phyloP scores from a whole-genome alignment of 164 flowering plant species.

The Paratinospora sagittata region DNA sequence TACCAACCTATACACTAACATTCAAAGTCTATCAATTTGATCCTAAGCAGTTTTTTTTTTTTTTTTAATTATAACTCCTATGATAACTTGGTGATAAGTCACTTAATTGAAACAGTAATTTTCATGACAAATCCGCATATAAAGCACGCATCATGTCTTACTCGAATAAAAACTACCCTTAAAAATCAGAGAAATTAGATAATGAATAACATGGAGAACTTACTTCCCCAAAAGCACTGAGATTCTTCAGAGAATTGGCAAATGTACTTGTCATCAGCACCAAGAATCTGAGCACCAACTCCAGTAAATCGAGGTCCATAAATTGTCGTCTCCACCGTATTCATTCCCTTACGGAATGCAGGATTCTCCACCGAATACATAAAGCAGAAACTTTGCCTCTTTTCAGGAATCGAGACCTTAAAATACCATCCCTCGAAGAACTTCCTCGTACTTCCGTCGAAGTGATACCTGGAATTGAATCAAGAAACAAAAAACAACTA shows the following conservation, averaged over 20 bases:
- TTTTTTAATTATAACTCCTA: neutral
- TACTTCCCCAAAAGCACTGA: constrained; percentile 89
- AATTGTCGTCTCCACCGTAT: constrained; percentile 39
- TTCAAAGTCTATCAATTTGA: neutral
- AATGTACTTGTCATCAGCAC: constrained; percentile 86
- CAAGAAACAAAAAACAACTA: constrained; percentile 5
- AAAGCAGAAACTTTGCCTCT: constrained; percentile 83
- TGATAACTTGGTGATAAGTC: neutral
- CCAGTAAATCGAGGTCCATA: constrained; percentile 83
- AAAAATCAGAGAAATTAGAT: neutral
- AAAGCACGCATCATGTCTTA: neutral
- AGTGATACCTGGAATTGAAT: constrained; percentile 76
- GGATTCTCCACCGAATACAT: constrained; percentile 95
- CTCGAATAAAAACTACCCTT: neutral
- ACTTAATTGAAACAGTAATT: neutral
- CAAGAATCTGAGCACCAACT: constrained; percentile 93
- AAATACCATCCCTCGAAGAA: constrained; percentile 99
- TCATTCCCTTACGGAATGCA: constrained; percentile 51
- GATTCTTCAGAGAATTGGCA: constrained; percentile 76
- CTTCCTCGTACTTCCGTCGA: constrained; percentile 64
- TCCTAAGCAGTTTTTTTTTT: neutral
- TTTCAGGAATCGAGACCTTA: constrained; percentile 81
- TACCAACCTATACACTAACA: neutral
- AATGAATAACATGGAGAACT: constrained; percentile 19
- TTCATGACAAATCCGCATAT: neutral